Percentiles rank a stretch among this genome's conserved stretches.
Evolutionary conservation across 108 stramenopile genomes (phyloP).

Genomic region (Cylindrotheca closterium): DNA sequence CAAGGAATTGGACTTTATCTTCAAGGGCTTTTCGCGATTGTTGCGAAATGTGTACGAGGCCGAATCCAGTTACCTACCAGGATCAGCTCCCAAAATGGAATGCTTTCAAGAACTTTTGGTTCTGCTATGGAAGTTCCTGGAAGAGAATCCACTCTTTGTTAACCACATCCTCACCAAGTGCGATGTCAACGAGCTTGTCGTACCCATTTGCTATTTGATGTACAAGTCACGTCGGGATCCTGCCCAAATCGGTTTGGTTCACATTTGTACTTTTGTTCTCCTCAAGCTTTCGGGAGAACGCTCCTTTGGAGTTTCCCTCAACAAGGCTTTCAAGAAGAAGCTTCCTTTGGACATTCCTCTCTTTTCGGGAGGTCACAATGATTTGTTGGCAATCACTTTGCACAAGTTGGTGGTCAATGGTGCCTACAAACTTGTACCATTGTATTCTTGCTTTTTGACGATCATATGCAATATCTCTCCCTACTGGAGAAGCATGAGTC

Average conservation of each 20-base stretch:
- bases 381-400: slow-evolving; percentile 90
- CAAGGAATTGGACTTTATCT: slow-evolving; percentile 79
- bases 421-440: slow-evolving; percentile 76
- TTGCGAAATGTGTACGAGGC: slow-evolving; percentile 85
- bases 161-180: slow-evolving; percentile 81
- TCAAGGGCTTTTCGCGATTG: slow-evolving; percentile 84
- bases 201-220: slow-evolving; percentile 94
- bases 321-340: slow-evolving; percentile 83
- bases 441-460: slow-evolving; percentile 96
- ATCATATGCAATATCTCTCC: slow-evolving; percentile 95
- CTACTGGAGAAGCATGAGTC: slow-evolving; percentile 87
- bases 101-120: slow-evolving; percentile 95
- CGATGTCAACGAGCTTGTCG: slow-evolving; percentile 82
- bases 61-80: slow-evolving; percentile 76
- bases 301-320: slow-evolving; percentile 92
- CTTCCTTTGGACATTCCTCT: slow-evolving; percentile 86
- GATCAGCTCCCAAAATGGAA: slow-evolving; percentile 61
- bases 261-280: slow-evolving; percentile 95
- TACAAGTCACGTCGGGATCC: slow-evolving; percentile 87
- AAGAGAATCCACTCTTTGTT: slow-evolving; percentile 93
- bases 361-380: slow-evolving; percentile 90
- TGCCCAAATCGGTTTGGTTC: slow-evolving; percentile 88
- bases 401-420: slow-evolving; percentile 96
- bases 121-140: slow-evolving; percentile 95
- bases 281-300: slow-evolving; percentile 94